phyloP scores from a whole-genome alignment of 2,329 filamentous ascomycete species.

The Grosmannia serpens region DNA sequence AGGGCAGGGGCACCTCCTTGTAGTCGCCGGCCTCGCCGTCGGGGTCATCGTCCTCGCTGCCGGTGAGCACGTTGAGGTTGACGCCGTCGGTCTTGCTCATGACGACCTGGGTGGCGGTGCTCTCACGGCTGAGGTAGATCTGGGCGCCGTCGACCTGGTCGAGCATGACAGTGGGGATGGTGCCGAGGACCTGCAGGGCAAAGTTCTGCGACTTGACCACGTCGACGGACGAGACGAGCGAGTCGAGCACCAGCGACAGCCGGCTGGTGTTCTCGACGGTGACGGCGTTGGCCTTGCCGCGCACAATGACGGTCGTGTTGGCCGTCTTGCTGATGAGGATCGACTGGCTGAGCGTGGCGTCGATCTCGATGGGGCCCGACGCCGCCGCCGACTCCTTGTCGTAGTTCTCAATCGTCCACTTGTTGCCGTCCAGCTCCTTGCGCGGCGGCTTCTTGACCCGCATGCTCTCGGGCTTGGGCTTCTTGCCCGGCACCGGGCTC shows the following conservation, averaged over 20 bases:
- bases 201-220: slow-evolving; percentile 94
- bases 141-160: slow-evolving; percentile 89
- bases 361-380: slow-evolving; percentile 56
- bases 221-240: slow-evolving; percentile 81
- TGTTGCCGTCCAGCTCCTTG: slow-evolving; percentile 75
- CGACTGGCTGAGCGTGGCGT: slow-evolving; percentile 74
- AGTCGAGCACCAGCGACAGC: slow-evolving; percentile 78
- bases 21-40: slow-evolving; percentile 64
- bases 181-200: slow-evolving; percentile 80
- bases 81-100: slow-evolving; percentile 78
- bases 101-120: slow-evolving; percentile 68
- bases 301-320: slow-evolving; percentile 79
- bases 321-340: slow-evolving; percentile 87
- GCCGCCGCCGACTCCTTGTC: slow-evolving; percentile 51
- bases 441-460: slow-evolving; percentile 69
- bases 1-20: slow-evolving; percentile 75
- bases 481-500: slow-evolving; percentile 79
- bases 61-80: slow-evolving; percentile 70
- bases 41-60: slow-evolving; percentile 68
- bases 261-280: slow-evolving; percentile 83
- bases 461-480: slow-evolving; percentile 78
- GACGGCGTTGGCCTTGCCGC: slow-evolving; percentile 93
- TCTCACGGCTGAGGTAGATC: slow-evolving; percentile 76
- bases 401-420: slow-evolving; percentile 94
- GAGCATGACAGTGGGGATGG: slow-evolving; percentile 75